These are phyloP conservation scores for Lycium barbarum DNA, from an alignment of 257 asterid species.

Conservation along the genomic window DNA sequence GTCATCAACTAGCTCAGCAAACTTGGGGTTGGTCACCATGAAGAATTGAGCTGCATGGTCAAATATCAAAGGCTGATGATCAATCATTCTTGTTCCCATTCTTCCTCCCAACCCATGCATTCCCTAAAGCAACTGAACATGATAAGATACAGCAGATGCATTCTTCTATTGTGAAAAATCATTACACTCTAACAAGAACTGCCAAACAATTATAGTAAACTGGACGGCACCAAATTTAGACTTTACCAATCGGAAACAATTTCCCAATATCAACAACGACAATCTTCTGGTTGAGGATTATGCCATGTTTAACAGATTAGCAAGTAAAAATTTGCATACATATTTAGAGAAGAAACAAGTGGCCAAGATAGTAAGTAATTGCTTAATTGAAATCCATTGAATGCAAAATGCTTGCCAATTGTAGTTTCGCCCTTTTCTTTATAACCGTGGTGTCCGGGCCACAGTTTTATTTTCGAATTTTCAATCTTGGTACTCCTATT, in stretches of 20 bases:
- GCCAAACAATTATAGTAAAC: neutral
- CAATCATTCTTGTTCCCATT: conserved; percentile 86
- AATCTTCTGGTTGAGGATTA: neutral
- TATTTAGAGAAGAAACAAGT: conserved; percentile 6
- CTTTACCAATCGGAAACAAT: neutral
- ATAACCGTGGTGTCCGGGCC: too few relatives aligned
- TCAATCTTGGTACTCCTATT: too few relatives aligned
- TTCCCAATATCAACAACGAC: neutral
- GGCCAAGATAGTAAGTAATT: neutral
- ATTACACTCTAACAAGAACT: neutral
- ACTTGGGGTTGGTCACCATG: conserved; percentile 70
- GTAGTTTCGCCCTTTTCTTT: neutral
- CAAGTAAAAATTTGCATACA: neutral
- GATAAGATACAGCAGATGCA: conserved; percentile 35
- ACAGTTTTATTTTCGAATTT: too few relatives aligned
- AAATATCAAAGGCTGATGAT: conserved; percentile 68
- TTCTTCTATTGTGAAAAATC: neutral
- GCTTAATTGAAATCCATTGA: neutral
- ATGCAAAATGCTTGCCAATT: neutral
- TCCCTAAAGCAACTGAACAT: conserved; percentile 63
- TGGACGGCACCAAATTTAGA: neutral
- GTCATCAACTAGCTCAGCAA: conserved; percentile 68
- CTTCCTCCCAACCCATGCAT: conserved; percentile 95
- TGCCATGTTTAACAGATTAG: neutral
- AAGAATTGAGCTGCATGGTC: conserved; percentile 98